Base-by-base conservation (phyloP, 441 rosid species). In the Syzygium malaccense region DNA sequence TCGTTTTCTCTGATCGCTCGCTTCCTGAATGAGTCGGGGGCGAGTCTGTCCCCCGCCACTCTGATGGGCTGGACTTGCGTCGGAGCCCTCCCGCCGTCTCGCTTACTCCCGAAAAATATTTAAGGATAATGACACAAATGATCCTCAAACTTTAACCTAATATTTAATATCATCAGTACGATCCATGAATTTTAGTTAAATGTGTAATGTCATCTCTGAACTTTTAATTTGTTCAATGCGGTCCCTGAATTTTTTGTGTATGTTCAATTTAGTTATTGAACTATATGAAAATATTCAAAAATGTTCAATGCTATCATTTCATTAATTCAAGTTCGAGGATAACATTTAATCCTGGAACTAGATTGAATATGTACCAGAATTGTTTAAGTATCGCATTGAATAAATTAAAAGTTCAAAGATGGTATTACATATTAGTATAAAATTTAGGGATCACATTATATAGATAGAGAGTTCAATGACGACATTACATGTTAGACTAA, bases 321-420 rank as follows among this genome's bases (percentile, higher is more conserved):
- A 45, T 45, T 45, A 45, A 45, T 45, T 45, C 2, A 45, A 45
- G 48, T 45, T 45, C 10, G 48, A 45, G 2, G 9, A 45, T 45
- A 45, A 45, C 2, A 45, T 45, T 45, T 45, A 45, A 2, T 45
- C 7, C 48, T 45, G 48, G 9, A 9, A 45, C 6, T 12, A 60
- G 2, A 28, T 60, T 28, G 18, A 14, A 14, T 8, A 28, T 28
- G 7, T 60, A 13, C 2, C 13, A 12, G 13, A 28, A 13, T 60
- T 60, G 6, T 45, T 45, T 45, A 45, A 45, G 48, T 45, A 45
- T 45, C 9, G 7, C 8, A n/a, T 17, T 64, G n/a, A 30, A 64
- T 4, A 64, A 8, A 33, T 68, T 10, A 33, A 33, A 33, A 68
- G 2, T 33, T 19, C 8, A 10, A 0, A 0, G 4, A 68, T 19